These are phyloP conservation scores for Punica granatum DNA, from an alignment of 345 rosid genomes.

Conservation along the genomic window DNA sequence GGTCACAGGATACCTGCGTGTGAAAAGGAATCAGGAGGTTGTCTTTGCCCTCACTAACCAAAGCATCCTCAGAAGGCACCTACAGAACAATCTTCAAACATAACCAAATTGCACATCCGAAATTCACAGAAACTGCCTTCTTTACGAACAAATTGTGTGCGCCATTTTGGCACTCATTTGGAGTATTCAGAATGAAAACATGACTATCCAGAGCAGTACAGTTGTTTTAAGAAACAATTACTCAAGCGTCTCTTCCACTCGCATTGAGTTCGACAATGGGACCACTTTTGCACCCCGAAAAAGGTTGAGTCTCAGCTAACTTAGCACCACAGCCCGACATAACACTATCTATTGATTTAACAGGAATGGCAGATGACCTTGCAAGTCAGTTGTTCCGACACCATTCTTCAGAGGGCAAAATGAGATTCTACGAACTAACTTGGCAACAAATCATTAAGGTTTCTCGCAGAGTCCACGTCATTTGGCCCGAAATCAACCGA, in stretches of 20 bases:
- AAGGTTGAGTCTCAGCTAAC: not conserved
- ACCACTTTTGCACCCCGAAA: not conserved
- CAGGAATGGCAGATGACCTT: not conserved
- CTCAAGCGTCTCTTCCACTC: not conserved
- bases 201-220: not conserved
- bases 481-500: not conserved
- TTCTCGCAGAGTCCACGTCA: not conserved
- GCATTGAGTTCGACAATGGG: not conserved
- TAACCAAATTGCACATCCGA: not conserved
- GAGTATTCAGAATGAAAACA: not conserved
- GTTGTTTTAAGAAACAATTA: not conserved
- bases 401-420: not conserved
- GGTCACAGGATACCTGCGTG: constrained; percentile 23
- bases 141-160: not conserved
- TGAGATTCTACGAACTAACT: not conserved
- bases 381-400: not conserved
- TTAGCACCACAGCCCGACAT: not conserved
- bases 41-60: constrained; percentile 47
- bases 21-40: constrained; percentile 50
- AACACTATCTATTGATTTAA: not conserved
- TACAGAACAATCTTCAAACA: constrained; percentile 5
- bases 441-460: not conserved
- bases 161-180: not conserved
- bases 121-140: not conserved
- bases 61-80: constrained; percentile 38